phyloP scores from a whole-genome alignment of 257 asterid genomes.

The Plantago elongata region DNA sequence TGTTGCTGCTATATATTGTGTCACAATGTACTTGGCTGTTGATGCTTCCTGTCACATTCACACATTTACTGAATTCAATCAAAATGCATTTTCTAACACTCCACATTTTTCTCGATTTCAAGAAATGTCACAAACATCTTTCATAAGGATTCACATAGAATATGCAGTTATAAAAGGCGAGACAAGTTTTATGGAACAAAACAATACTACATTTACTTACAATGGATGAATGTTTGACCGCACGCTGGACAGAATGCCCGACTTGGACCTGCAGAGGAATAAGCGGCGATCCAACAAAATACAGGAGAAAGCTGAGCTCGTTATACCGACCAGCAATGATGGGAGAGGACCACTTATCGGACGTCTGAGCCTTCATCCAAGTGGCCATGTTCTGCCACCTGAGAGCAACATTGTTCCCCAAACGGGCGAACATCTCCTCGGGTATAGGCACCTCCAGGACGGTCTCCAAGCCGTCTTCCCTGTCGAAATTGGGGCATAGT shows the following conservation, averaged over 20 bases:
- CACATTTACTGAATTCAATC: not conserved
- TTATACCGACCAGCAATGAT: slow-evolving; percentile 71
- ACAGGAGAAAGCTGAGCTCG: slow-evolving; percentile 75
- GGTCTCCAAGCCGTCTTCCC: slow-evolving; percentile 77
- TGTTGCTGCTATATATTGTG: slow-evolving; percentile 83
- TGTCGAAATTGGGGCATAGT: slow-evolving; percentile 79
- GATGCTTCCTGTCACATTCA: slow-evolving; percentile 65
- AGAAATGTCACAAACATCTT: too few relatives aligned
- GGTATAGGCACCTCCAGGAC: slow-evolving; percentile 89
- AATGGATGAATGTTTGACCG: slow-evolving; percentile 70
- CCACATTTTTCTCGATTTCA: not conserved
- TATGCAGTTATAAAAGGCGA: too few relatives aligned
- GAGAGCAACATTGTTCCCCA: slow-evolving; percentile 60
- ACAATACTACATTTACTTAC: slow-evolving; percentile 19
- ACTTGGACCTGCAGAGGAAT: slow-evolving; percentile 65
- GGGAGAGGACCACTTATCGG: slow-evolving; percentile 83
- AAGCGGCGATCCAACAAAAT: slow-evolving; percentile 67
- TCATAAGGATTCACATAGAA: too few relatives aligned
- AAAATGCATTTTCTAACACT: too few relatives aligned
- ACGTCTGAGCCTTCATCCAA: slow-evolving; percentile 90
- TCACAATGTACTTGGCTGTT: slow-evolving; percentile 84
- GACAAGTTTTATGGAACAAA: too few relatives aligned
- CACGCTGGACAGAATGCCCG: slow-evolving; percentile 48
- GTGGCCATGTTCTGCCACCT: slow-evolving; percentile 95
- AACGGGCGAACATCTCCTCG: slow-evolving; percentile 75